phyloP scores from a whole-genome alignment of 495 filamentous ascomycete species.

The Friedmanniomyces simplex region DNA sequence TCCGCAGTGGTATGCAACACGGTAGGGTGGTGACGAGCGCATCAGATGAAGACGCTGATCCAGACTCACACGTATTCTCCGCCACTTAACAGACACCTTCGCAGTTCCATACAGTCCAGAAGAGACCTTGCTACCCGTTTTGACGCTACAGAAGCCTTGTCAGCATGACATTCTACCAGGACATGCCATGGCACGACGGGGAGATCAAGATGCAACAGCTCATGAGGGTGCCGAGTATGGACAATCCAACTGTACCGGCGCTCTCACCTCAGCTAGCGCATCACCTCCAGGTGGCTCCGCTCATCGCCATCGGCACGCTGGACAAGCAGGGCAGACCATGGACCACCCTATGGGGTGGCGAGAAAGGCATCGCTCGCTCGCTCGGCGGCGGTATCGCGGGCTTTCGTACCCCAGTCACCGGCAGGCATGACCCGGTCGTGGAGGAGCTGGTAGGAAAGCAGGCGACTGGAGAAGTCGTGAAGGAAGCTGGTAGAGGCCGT shows the following conservation, averaged over 20 bases:
- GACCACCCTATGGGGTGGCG: slow-evolving; percentile 65
- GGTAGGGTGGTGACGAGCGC: too few species aligned
- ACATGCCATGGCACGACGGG: slow-evolving; percentile 42
- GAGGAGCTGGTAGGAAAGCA: slow-evolving; percentile 38
- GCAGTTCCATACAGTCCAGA: too few species aligned
- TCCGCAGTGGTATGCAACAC: too few species aligned
- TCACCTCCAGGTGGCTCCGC: slow-evolving; percentile 46
- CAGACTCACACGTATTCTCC: too few species aligned
- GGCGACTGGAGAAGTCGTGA: slow-evolving; percentile 34
- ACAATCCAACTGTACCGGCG: slow-evolving; percentile 53
- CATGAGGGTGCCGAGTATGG: slow-evolving; percentile 36
- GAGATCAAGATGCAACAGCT: slow-evolving; percentile 41
- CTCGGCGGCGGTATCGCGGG: slow-evolving; percentile 49
- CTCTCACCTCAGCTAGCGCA: slow-evolving; percentile 44
- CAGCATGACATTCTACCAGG: slow-evolving; percentile 36
- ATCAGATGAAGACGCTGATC: too few species aligned
- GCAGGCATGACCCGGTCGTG: slow-evolving; percentile 53
- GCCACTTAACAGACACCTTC: too few species aligned
- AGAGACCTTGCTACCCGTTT: too few species aligned
- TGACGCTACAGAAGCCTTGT: too few species aligned
- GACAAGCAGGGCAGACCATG: slow-evolving; percentile 56
- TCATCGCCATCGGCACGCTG: slow-evolving; percentile 60
- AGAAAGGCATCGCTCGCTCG: slow-evolving; percentile 51
- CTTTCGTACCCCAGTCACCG: slow-evolving; percentile 48
- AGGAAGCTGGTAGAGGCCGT: slow-evolving; percentile 26